Percentiles rank a stretch among this genome's conserved stretches.
Evolutionary conservation across 768 basidiomycete genomes (phyloP).

Genomic region (Hericium coralloides): DNA sequence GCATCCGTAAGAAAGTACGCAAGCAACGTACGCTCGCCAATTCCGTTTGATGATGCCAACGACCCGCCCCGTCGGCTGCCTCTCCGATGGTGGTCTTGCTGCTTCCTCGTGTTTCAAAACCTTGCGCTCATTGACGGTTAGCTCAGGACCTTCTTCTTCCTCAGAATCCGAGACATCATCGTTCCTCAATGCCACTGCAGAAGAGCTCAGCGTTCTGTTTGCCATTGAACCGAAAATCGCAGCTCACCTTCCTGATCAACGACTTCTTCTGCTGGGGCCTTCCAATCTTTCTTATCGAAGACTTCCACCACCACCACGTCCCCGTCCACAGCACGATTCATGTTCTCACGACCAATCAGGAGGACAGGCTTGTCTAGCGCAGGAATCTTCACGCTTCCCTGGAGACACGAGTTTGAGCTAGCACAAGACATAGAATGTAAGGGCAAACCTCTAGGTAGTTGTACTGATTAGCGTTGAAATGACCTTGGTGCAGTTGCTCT

Average conservation of each 20-base stretch:
- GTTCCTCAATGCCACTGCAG: constrained; percentile 67
- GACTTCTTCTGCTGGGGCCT: constrained; percentile 84
- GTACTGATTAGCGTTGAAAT: constrained; percentile 92
- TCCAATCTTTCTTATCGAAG: constrained; percentile 85
- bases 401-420: neutral
- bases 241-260: constrained; percentile 82
- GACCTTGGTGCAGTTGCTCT: constrained; percentile 80
- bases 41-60: constrained; percentile 92
- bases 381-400: constrained; percentile 78
- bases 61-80: constrained; percentile 85
- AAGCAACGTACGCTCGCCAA: constrained; percentile 70
- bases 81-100: constrained; percentile 36
- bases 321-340: constrained; percentile 93
- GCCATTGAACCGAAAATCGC: neutral
- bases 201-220: neutral
- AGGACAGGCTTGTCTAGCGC: constrained; percentile 72
- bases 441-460: constrained; percentile 83
- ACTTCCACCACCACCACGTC: constrained; percentile 90
- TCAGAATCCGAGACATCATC: constrained; percentile 78
- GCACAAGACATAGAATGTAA: neutral
- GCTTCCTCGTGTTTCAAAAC: constrained; percentile 16
- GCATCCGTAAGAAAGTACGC: constrained; percentile 1
- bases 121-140: constrained; percentile 23
- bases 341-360: constrained; percentile 81
- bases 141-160: constrained; percentile 38